Base-by-base conservation (phyloP, 1,139 yeast genomes). In the Debaryomyces singareniensis region DNA sequence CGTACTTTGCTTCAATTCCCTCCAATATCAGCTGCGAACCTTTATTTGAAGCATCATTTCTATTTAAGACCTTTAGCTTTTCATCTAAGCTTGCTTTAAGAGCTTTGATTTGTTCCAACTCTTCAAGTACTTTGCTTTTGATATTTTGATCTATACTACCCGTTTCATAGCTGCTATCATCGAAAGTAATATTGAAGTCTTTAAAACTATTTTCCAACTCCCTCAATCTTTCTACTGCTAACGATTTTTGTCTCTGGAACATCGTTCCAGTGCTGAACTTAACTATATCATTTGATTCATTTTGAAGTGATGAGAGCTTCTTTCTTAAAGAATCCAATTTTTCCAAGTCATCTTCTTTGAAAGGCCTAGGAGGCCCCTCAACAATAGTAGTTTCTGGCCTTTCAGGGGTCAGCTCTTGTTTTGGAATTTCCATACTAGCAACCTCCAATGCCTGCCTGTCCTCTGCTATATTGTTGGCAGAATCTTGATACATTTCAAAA, bases 281-380 rank as follows among this genome's bases (percentile, higher is more conserved):
- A 57, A 82, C 64, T 28, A 82, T 76, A 41, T 78, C 85, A 49
- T 82, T 82, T 2, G 87, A 78, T 48, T 82, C 89, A 31, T 68
- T 68, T 50, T 82, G 91, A 26, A 82, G 58, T 6, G 69, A 66
- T 4, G 78, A 68, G 25, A 82, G 55, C 42, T 76, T 75, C 38
- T 68, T 67, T 37, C 83, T 63, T 29, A 82, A 57, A n/a, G 57
- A 57, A 33, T 71, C 72, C 29, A 82, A 50, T 31, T 64, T 63
- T 11, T 55, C 65, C 27, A 65, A 53, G 42, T 68, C 73, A 32
- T 67, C 72, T 15, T 47, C 53, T 25, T 68, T 53, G 25, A 54
- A 55, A 6, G 68, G 54, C 31, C 73, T 53, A 25, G 55, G 53
- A 4, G 58, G 56, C 2, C 56, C 59, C 13, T 40, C 47, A 16